Percentiles rank a stretch among this genome's conserved stretches.
These are phyloP conservation scores for Fusarium sp. DNA, from an alignment of 2,329 filamentous ascomycete genomes.

Conservation along the genomic window DNA sequence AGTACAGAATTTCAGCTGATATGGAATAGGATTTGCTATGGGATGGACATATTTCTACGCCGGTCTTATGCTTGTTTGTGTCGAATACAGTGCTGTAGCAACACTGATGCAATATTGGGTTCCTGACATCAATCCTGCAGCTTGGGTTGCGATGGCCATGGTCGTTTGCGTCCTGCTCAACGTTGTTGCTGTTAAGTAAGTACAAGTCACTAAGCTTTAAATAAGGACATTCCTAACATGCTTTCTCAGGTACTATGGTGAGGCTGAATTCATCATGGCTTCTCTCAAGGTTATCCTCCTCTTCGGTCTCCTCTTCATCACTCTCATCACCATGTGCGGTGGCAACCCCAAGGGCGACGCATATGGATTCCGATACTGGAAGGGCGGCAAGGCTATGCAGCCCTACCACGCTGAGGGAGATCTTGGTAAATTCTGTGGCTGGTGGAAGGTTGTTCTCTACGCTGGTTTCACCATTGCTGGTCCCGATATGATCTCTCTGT, in stretches of 20 bases:
- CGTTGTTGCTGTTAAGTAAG: slow-evolving; percentile 55
- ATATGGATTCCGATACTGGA: slow-evolving; percentile 72
- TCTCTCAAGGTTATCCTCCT: slow-evolving; percentile 61
- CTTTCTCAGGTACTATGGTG: slow-evolving; percentile 49
- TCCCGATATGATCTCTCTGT: slow-evolving; percentile 71
- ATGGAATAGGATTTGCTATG: slow-evolving; percentile 56
- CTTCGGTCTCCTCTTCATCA: slow-evolving; percentile 68
- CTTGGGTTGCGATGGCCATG: slow-evolving; percentile 60
- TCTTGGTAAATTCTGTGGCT: slow-evolving; percentile 71
- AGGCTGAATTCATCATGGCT: slow-evolving; percentile 65
- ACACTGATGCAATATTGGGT: slow-evolving; percentile 58
- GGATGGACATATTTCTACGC: slow-evolving; percentile 63
- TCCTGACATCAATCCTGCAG: slow-evolving; percentile 54
- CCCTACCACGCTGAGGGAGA: slow-evolving; percentile 54
- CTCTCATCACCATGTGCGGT: slow-evolving; percentile 74
- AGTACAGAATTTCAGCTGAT: neutral
- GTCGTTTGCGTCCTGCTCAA: slow-evolving; percentile 58
- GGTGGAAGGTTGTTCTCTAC: slow-evolving; percentile 65
- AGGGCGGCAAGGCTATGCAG: slow-evolving; percentile 46
- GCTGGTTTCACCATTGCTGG: slow-evolving; percentile 75
- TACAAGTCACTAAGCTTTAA: neutral
- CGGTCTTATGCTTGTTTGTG: slow-evolving; percentile 56
- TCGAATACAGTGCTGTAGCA: slow-evolving; percentile 56
- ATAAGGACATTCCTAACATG: neutral
- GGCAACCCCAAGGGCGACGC: slow-evolving; percentile 70